Evolutionary conservation across 2,329 filamentous ascomycete species (phyloP).

Genomic region (Neofusicoccum cordaticola): DNA sequence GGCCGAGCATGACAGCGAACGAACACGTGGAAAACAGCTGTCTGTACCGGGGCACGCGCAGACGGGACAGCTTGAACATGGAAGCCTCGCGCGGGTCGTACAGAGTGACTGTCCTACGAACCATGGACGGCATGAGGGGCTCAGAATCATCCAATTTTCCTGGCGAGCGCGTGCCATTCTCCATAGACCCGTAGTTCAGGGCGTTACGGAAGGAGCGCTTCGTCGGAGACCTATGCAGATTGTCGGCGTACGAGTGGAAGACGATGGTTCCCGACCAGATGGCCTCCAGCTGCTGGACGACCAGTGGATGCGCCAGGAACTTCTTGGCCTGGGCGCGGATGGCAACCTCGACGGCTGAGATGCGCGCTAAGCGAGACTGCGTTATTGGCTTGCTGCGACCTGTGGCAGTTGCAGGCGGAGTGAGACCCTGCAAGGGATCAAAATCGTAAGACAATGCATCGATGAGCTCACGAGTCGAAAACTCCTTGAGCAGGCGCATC

Average conservation of each 20-base stretch:
- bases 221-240: constrained; percentile 65
- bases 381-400: constrained; percentile 13
- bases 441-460: constrained; percentile 95
- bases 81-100: constrained; percentile 91
- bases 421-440: constrained; percentile 81
- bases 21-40: constrained; percentile 88
- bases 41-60: constrained; percentile 87
- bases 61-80: constrained; percentile 82
- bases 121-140: constrained; percentile 27
- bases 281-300: constrained; percentile 91
- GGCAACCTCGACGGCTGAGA: constrained; percentile 87
- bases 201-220: constrained; percentile 31
- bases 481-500: constrained; percentile 86
- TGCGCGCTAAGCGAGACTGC: constrained; percentile 61
- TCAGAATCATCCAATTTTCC: constrained; percentile 14
- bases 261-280: constrained; percentile 97
- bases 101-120: constrained; percentile 72
- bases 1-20: constrained; percentile 75
- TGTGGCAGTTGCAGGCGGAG: constrained; percentile 43
- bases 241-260: constrained; percentile 86
- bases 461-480: constrained; percentile 82
- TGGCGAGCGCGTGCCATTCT: neutral
- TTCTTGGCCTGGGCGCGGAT: constrained; percentile 91
- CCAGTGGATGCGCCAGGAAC: constrained; percentile 85
- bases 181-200: constrained; percentile 27